phyloP scores from a whole-genome alignment of 805 yeast species.

The Millerozyma acaciae region DNA sequence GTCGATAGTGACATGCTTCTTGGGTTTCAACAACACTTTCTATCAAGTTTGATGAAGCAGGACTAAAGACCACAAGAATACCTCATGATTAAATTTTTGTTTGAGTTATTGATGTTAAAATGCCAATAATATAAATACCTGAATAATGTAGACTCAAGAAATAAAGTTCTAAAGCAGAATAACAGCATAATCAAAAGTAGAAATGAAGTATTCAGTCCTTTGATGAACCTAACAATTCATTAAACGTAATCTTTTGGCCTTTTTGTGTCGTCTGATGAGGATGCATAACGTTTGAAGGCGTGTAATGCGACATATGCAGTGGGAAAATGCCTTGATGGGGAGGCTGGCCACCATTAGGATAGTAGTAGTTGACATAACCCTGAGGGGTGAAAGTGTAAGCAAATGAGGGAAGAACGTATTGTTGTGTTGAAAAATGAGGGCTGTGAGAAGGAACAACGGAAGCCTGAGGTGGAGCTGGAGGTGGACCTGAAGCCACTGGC shows the following conservation, averaged over 20 bases:
- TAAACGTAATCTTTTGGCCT: slow-evolving; percentile 39
- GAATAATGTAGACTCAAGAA: slow-evolving; percentile 2
- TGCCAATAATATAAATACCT: not conserved
- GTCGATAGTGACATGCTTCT: no score
- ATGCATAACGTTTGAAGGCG: slow-evolving; percentile 6
- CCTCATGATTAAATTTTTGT: no score
- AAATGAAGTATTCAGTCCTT: slow-evolving; percentile 10
- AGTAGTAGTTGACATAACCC: slow-evolving; percentile 29
- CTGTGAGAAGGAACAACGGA: slow-evolving; percentile 1
- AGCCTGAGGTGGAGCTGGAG: slow-evolving; percentile 5
- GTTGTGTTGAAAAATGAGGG: no score
- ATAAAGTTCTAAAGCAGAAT: slow-evolving; percentile 4
- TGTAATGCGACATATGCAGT: no score
- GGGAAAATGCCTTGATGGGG: no score
- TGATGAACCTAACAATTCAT: slow-evolving; percentile 34
- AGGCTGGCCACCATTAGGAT: slow-evolving; percentile 13
- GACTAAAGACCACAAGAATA: no score
- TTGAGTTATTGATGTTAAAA: no score
- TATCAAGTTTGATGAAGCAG: no score
- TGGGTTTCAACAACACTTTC: no score
- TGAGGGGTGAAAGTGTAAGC: slow-evolving; percentile 28
- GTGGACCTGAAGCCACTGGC: slow-evolving; percentile 15
- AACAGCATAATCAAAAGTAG: slow-evolving; percentile 2
- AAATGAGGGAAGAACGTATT: slow-evolving; percentile 27
- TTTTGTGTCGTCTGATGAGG: slow-evolving; percentile 6